Evolutionary conservation across 2,329 filamentous ascomycete genomes (phyloP), one percentile per base, ranked within the genome.

Genomic region (Xylaria sp.): DNA sequence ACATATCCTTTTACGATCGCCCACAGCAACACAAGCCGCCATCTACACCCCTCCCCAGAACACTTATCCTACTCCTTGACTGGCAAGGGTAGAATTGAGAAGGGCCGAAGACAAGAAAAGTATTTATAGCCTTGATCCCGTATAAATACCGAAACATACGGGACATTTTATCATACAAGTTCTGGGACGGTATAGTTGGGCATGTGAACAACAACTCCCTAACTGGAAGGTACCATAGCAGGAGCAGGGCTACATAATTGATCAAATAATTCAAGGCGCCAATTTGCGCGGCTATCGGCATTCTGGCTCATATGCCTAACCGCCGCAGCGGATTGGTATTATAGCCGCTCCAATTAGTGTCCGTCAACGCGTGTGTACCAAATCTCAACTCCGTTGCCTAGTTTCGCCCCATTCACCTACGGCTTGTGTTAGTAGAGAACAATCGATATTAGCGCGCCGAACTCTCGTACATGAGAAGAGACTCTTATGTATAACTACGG

Each of bases 301-400:
- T 53, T 50, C 34, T 53, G 19, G n/a, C 58, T 51, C 47, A 9
- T 51, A 6, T 42, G 24, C 21, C 2, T 6, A 27, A 61, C 47
- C 48, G 48, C 12, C 39, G 54, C 34, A 56, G 39, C n/a, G 8
- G 24, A 39, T 27, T 19, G 24, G 12, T 8, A 4, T 34, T 57
- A 57, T 42, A 58, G 32, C 54, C 61, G 61, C 61, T 5, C 61
- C 54, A 64, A 64, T 58, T n/a, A 51, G 17, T 54, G 19, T 32
- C 17, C 42, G 1, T 45, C 12, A 5, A 14, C 14, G 42, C 19
- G 7, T 19, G 7, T 48, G 19, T 14, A 36, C 24, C 24, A 27
- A 27, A 27, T 27, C 24, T 27, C 24, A 27, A n/a, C 3, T 50
- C 5, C n/a, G 21, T n/a, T 55, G 32, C n/a, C 21, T 45, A 6